These are phyloP conservation scores for Ocimum tenuiflorum DNA, from an alignment of 257 asterid species.

Conservation along the genomic window DNA sequence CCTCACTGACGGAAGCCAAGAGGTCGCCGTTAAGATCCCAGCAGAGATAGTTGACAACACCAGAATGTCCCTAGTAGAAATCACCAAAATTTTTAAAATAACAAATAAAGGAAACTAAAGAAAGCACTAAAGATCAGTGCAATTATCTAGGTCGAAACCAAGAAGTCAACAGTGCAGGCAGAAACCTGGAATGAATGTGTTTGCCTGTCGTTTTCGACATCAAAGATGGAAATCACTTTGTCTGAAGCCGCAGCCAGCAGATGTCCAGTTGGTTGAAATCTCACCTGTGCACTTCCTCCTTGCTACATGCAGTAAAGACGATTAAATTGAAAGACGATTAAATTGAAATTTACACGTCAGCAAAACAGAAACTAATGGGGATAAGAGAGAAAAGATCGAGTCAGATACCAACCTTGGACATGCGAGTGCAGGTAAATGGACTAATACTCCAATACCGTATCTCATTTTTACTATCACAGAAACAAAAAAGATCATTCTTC, in stretches of 20 bases:
- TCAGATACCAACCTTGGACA: conserved; percentile 52
- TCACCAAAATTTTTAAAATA: conserved; percentile 19
- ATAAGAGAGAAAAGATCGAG: background rate
- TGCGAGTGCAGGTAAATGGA: conserved; percentile 60
- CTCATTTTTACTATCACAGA: conserved; percentile 75
- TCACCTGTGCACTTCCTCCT: conserved; percentile 94
- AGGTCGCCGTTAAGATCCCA: conserved; percentile 87
- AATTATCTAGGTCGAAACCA: background rate
- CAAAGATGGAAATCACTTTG: conserved; percentile 73
- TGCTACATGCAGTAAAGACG: conserved; percentile 41
- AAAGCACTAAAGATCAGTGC: background rate
- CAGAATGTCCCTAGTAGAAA: conserved; percentile 58
- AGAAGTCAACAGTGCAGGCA: conserved; percentile 8
- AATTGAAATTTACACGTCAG: background rate
- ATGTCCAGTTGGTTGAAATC: conserved; percentile 92
- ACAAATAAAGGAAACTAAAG: background rate
- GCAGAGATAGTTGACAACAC: conserved; percentile 80
- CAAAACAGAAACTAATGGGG: background rate
- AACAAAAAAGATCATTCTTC: conserved; percentile 86
- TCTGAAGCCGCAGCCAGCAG: conserved; percentile 92
- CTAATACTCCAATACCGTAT: conserved; percentile 68
- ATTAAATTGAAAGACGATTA: background rate
- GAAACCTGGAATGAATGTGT: conserved; percentile 80
- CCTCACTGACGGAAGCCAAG: conserved; percentile 92
- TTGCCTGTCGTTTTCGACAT: conserved; percentile 87